phyloP scores from a whole-genome alignment of 2,329 filamentous ascomycete species.

The Colletotrichum cordylinicola region DNA sequence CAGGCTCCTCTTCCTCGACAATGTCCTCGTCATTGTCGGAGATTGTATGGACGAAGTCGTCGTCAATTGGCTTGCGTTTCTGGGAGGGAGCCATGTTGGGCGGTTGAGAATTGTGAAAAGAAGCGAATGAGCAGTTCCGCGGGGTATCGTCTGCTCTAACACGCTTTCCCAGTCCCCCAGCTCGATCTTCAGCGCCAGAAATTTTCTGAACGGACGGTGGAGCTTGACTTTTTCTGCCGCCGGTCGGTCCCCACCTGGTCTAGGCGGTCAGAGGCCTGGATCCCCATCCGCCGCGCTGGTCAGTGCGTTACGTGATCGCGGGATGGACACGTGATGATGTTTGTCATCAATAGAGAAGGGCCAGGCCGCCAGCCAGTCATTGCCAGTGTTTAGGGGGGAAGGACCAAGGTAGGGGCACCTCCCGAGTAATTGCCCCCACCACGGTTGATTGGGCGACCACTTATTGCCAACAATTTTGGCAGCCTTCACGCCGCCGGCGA shows the following conservation, averaged over 20 bases:
- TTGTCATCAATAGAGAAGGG: neutral
- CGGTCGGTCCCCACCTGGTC: neutral
- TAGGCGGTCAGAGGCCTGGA: neutral
- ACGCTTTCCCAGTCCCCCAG: neutral
- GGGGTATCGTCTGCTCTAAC: conserved; percentile 9
- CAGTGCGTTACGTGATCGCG: neutral
- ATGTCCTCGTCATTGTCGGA: conserved; percentile 62
- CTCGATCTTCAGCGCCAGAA: conserved; percentile 16
- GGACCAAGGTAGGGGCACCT: neutral
- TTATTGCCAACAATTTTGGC: conserved; percentile 25
- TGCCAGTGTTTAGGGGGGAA: neutral
- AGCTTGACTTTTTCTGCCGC: conserved; percentile 23
- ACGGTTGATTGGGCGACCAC: conserved; percentile 46
- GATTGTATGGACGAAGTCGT: conserved; percentile 66
- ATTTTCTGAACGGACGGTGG: conserved; percentile 20
- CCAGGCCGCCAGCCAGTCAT: neutral
- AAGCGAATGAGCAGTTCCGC: neutral
- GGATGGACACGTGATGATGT: neutral
- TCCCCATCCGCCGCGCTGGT: neutral
- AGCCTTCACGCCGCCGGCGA: conserved; percentile 24
- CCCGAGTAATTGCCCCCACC: conserved; percentile 28
- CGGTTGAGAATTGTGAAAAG: neutral
- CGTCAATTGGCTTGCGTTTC: conserved; percentile 56
- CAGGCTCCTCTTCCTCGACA: conserved; percentile 55
- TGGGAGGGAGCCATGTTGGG: conserved; percentile 50